Conservation (phyloP, 2,329 filamentous ascomycete species). For the Exophiala oligosperma region DNA sequence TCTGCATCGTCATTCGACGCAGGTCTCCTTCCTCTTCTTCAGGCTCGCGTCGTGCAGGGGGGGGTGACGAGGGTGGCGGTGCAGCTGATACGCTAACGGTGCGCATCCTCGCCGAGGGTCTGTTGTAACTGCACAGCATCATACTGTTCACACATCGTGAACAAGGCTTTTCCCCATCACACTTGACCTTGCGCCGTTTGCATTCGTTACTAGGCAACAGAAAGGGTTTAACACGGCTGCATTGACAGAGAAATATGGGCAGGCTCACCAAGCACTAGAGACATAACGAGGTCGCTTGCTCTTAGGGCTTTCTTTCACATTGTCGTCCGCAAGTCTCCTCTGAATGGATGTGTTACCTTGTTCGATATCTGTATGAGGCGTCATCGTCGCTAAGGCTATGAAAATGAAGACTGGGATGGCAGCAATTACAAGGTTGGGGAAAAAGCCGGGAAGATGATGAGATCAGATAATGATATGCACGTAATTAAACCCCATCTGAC, state of each 20-base stretch:
- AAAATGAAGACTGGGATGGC: too few species aligned
- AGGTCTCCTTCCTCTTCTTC: too few species aligned
- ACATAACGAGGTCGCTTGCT: slow-evolving; percentile 9
- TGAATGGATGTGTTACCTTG: too few species aligned
- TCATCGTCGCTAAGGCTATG: too few species aligned
- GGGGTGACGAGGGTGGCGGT: too few species aligned
- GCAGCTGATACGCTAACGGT: not conserved
- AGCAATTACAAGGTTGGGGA: too few species aligned
- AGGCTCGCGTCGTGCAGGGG: too few species aligned
- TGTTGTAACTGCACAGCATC: slow-evolving; percentile 4
- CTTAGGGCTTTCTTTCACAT: not conserved
- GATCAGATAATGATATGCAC: too few species aligned
- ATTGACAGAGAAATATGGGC: not conserved
- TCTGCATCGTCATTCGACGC: too few species aligned
- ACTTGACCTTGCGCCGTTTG: slow-evolving; percentile 74
- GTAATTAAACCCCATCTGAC: too few species aligned
- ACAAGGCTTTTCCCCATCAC: slow-evolving; percentile 69
- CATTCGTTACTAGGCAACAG: slow-evolving; percentile 62
- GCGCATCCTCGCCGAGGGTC: not conserved
- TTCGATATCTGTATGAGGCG: too few species aligned
- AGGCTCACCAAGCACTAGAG: slow-evolving; percentile 9
- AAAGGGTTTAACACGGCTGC: not conserved
- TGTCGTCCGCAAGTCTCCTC: not conserved
- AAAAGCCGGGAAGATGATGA: too few species aligned
- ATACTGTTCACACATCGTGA: slow-evolving; percentile 54